These are phyloP conservation scores for Ganoderma meredithae DNA, from an alignment of 1,284 basidiomycete species.

Conservation along the genomic window DNA sequence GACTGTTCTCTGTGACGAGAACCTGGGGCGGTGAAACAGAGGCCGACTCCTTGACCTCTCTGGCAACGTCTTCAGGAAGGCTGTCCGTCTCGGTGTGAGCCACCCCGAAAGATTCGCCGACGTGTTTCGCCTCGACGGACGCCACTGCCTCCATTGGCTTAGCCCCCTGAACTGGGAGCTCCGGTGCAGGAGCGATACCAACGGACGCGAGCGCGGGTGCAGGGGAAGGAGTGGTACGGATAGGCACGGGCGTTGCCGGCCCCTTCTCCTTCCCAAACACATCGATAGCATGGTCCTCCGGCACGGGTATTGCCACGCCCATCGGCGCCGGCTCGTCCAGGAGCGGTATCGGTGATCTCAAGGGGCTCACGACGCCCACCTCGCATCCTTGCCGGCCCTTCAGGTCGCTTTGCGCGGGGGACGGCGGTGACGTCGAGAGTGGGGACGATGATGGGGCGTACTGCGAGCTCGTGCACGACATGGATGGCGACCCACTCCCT, in stretches of 20 bases:
- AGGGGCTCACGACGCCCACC: slow-evolving; percentile 22
- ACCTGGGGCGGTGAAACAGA: slow-evolving; percentile 5
- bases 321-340: slow-evolving; percentile 13
- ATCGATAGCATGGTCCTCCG: slow-evolving; percentile 2
- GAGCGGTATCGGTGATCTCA: slow-evolving; percentile 21
- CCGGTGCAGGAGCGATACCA: background rate
- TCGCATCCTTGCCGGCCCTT: slow-evolving; percentile 13
- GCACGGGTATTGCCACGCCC: background rate
- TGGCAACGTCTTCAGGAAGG: background rate
- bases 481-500: slow-evolving; percentile 44
- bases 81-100: background rate
- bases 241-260: slow-evolving; percentile 16
- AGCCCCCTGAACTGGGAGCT: background rate
- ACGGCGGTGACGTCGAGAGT: slow-evolving; percentile 45
- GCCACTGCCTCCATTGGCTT: background rate
- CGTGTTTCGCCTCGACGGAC: background rate
- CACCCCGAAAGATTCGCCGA: background rate
- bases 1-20: slow-evolving; percentile 13
- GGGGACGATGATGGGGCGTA: slow-evolving; percentile 44
- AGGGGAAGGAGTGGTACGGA: background rate
- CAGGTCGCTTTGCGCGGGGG: slow-evolving; percentile 38
- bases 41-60: background rate
- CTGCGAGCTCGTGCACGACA: slow-evolving; percentile 45
- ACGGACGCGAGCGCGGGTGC: background rate
- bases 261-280: slow-evolving; percentile 11